Evolutionary conservation across 1,139 yeast genomes (phyloP).

Genomic region (Suhomyces bokatorum): DNA sequence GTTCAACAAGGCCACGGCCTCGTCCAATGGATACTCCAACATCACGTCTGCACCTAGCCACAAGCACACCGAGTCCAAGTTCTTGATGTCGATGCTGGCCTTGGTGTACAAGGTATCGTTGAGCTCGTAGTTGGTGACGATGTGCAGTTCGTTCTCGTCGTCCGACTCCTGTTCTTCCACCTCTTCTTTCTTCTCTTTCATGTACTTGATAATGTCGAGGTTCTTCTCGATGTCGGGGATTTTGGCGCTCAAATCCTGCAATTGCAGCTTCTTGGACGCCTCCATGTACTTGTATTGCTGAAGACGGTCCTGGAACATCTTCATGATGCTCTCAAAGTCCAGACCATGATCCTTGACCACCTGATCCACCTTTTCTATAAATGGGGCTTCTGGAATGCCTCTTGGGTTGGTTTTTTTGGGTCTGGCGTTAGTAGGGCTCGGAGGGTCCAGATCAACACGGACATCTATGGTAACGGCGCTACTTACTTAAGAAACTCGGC

Average conservation of each 20-base stretch:
- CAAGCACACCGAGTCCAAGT: constrained; percentile 59
- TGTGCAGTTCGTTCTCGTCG: constrained; percentile 30
- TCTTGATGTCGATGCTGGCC: constrained; percentile 62
- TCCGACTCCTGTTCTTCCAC: constrained; percentile 27
- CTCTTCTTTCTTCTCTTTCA: constrained; percentile 47
- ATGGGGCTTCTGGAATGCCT: constrained; percentile 96
- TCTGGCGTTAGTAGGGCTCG: constrained; percentile 33
- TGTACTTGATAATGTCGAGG: constrained; percentile 64
- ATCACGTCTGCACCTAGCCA: constrained; percentile 99
- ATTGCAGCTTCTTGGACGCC: constrained; percentile 70
- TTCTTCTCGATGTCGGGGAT: constrained; percentile 91
- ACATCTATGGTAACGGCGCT: neutral
- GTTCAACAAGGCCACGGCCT: constrained; percentile 71
- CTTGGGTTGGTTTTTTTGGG: constrained; percentile 71
- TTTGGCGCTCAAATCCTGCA: constrained; percentile 65
- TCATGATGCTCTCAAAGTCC: constrained; percentile 71
- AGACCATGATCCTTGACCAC: constrained; percentile 61
- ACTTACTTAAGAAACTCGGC: constrained; percentile 20
- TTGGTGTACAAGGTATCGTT: constrained; percentile 89
- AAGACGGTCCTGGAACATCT: constrained; percentile 73
- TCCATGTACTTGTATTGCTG: constrained; percentile 88
- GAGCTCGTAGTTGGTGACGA: constrained; percentile 80
- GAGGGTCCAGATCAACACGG: no score
- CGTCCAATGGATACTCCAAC: constrained; percentile 91
- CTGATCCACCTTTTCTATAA: constrained; percentile 80